Conservation (phyloP, 78 protist species). For the Dictyostelium discoideum region DNA sequence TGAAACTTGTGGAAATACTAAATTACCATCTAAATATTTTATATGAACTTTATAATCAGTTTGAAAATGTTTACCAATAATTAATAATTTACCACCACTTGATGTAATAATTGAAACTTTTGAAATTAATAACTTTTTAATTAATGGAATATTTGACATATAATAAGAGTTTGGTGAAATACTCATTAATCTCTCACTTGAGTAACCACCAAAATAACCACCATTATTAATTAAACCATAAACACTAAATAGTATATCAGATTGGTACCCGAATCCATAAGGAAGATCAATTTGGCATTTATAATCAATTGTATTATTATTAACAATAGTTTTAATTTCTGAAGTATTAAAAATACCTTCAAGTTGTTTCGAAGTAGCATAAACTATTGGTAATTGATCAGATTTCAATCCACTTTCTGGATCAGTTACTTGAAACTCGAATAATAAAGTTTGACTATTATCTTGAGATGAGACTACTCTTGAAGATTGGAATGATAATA, state of each 20-base stretch:
- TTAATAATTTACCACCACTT: background rate
- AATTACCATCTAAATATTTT: background rate
- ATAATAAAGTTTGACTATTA: background rate
- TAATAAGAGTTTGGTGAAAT: background rate
- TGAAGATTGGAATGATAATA: background rate
- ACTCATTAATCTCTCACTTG: background rate
- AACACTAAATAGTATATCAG: background rate
- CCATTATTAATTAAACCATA: background rate
- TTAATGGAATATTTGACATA: background rate
- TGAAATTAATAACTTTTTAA: background rate
- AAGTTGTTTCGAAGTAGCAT: background rate
- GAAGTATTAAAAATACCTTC: background rate
- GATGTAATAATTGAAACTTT: background rate
- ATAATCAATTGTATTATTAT: background rate
- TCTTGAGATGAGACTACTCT: background rate
- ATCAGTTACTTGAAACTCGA: background rate
- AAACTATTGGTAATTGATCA: background rate
- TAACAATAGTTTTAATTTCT: background rate
- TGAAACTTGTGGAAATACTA: background rate
- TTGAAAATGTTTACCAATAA: background rate
- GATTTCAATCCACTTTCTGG: no score
- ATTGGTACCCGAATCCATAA: background rate
- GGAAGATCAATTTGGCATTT: background rate
- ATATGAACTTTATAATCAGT: background rate
- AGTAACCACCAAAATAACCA: background rate